Evolutionary conservation across 2,329 filamentous ascomycete species (phyloP), one percentile per base, ranked within the genome.

Genomic region (Epichloe elymi): DNA sequence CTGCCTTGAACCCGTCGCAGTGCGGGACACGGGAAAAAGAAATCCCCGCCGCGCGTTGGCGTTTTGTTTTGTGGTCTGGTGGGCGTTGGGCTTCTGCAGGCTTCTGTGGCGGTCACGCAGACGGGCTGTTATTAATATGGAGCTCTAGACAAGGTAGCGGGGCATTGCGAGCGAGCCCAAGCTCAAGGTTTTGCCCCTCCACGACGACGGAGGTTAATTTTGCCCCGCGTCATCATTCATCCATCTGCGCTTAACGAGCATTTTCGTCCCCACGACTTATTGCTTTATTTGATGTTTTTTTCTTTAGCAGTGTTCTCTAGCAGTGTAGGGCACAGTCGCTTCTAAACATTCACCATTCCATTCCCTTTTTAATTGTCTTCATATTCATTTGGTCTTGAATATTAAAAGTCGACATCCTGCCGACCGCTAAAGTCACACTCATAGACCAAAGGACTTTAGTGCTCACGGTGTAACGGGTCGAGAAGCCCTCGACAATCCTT

Each of bases 21-120:
- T 58, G 57, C 61, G 60, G 63, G 53, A 54, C 50, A 55, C 64
- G 63, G 65, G 60, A 59, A 63, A 65, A 67, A 54, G 52, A 54
- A 53, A 54, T 51, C 52, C 49, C 52, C 46, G 52, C 49, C 46
- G 42, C 15, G 35, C 33, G 45, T 30, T 23, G 33, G 39, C 10
- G 39, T 38, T 40, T 11, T 26, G 33, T 36, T 6, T 15, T 37
- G 20, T 12, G 23, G 33, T 36, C 23, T 26, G 23, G 20, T 19
- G n/a, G 26, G 26, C 26, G 26, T 26, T 26, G 7, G 26, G 26
- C 39, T 49, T 43, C 47, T 23, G 5, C 15, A 30, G 42, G 23
- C 26, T 44, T 44, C 41, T 46, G 44, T 17, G 20, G 26, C 26
- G 8, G 26, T 30, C 26, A 30, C 26, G 20, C 38, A n/a, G n/a